Evolutionary conservation across 2,329 filamentous ascomycete genomes (phyloP).

Genomic region (Ophiocordyceps camponoti-leonardi): DNA sequence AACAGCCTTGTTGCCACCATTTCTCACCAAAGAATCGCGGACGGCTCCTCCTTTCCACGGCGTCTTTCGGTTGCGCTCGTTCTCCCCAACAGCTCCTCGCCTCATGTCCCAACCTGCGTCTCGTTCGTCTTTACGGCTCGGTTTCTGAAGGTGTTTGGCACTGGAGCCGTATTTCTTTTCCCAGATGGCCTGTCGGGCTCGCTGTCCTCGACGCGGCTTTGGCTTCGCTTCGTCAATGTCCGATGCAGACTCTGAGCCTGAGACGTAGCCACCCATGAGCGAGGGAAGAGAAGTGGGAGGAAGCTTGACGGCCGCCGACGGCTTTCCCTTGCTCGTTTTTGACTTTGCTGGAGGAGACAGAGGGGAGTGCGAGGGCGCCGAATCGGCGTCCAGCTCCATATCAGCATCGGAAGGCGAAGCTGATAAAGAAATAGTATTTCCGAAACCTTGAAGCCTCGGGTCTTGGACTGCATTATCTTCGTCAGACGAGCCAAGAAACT

Average conservation of each 20-base stretch:
- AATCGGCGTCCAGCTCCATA: constrained; percentile 7
- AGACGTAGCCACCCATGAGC: constrained; percentile 65
- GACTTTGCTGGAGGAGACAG: constrained; percentile 12
- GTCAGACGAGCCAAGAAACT: constrained; percentile 27
- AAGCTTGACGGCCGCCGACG: constrained; percentile 5
- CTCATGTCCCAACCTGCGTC: constrained; percentile 41
- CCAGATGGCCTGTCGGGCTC: constrained; percentile 60
- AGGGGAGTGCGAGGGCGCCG: constrained; percentile 7
- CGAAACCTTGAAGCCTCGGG: constrained; percentile 12
- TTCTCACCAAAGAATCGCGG: constrained; percentile 15
- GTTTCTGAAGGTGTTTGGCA: constrained; percentile 45
- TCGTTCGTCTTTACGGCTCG: constrained; percentile 16
- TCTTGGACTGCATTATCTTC: constrained; percentile 19
- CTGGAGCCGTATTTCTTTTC: constrained; percentile 62
- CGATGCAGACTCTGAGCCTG: constrained; percentile 53
- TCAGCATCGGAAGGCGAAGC: constrained; percentile 15
- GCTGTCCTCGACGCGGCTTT: constrained; percentile 64
- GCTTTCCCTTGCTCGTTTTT: constrained; percentile 5
- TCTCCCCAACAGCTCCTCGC: constrained; percentile 33
- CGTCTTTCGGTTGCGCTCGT: constrained; percentile 17
- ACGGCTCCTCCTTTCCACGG: constrained; percentile 36
- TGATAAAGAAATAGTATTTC: constrained; percentile 21
- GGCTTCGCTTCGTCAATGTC: constrained; percentile 44
- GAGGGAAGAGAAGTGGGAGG: constrained; percentile 44
- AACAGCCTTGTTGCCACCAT: constrained; percentile 1